Evolutionary conservation across 805 yeast species (phyloP).

Genomic region (Starmera caribaea): DNA sequence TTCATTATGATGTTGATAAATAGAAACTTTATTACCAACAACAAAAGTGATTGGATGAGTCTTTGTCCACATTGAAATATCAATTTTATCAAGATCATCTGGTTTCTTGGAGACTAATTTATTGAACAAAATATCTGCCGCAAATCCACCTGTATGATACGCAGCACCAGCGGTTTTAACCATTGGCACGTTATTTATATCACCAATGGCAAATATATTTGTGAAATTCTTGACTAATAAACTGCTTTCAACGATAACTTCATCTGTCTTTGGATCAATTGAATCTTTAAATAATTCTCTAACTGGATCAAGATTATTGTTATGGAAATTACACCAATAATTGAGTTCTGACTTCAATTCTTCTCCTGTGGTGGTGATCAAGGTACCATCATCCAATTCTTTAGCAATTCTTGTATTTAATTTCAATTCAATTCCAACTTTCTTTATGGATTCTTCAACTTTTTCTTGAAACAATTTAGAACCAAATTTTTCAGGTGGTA

Average conservation of each 20-base stretch:
- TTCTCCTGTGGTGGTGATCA: conserved; percentile 18
- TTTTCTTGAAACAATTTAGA: conserved; percentile 12
- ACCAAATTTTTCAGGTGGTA: conserved; percentile 30
- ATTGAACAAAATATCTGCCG: conserved; percentile 12
- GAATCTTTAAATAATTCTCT: conserved; percentile 13
- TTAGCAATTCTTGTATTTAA: conserved; percentile 24
- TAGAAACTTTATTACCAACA: conserved; percentile 13
- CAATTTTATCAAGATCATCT: conserved; percentile 6
- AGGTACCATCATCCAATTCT: conserved; percentile 15
- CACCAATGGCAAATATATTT: conserved; percentile 29
- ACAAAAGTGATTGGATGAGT: conserved; percentile 19
- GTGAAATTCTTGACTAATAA: conserved; percentile 13
- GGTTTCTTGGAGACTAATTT: conserved; percentile 2
- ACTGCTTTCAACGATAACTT: conserved; percentile 17
- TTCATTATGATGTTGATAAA: conserved; percentile 14
- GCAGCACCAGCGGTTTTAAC: conserved; percentile 35
- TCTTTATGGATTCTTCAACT: conserved; percentile 7
- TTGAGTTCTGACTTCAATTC: conserved; percentile 21
- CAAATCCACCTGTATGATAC: conserved; percentile 14
- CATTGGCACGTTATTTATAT: conserved; percentile 24
- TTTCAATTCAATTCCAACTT: conserved; percentile 16
- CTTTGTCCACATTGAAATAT: conserved; percentile 9
- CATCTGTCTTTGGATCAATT: conserved; percentile 13
- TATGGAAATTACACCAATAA: conserved; percentile 28
- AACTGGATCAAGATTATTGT: conserved; percentile 24